Evolutionary conservation across 1,284 basidiomycete genomes (phyloP).

Genomic region (Marasmius oreades): DNA sequence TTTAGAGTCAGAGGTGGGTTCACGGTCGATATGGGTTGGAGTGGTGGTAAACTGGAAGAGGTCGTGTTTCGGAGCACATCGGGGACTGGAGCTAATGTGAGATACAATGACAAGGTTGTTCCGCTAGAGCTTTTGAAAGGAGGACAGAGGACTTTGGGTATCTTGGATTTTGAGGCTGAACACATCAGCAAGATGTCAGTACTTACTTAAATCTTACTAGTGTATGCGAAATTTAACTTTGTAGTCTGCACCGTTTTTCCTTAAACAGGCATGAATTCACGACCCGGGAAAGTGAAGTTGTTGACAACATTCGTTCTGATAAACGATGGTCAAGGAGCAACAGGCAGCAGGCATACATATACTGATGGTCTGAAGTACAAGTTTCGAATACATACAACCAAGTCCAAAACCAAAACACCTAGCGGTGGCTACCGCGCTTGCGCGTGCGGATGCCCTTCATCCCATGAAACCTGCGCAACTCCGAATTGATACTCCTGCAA

Average conservation of each 20-base stretch:
- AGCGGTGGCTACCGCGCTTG: neutral
- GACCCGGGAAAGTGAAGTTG: no score
- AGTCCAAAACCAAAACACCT: neutral
- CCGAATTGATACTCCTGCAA: neutral
- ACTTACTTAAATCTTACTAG: no score
- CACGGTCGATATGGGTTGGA: conserved; percentile 15
- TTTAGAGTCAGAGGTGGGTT: conserved; percentile 17
- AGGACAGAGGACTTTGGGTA: neutral
- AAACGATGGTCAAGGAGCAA: no score
- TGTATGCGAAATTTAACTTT: no score
- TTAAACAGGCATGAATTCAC: no score
- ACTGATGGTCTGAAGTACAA: no score
- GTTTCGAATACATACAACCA: neutral
- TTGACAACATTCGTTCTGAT: no score
- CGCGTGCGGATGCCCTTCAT: neutral
- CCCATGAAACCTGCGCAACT: conserved; percentile 1
- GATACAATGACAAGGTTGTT: conserved; percentile 9
- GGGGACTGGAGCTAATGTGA: conserved; percentile 6
- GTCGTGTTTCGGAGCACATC: conserved; percentile 11
- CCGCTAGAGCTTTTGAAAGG: conserved; percentile 1
- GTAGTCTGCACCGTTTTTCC: no score
- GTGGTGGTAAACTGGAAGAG: conserved; percentile 7
- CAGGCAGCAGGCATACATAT: no score
- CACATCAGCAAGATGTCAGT: no score
- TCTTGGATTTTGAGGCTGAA: conserved; percentile 1